Base-by-base conservation (phyloP, 1,139 yeast genomes). In the Arxiozyma slooffiae region DNA sequence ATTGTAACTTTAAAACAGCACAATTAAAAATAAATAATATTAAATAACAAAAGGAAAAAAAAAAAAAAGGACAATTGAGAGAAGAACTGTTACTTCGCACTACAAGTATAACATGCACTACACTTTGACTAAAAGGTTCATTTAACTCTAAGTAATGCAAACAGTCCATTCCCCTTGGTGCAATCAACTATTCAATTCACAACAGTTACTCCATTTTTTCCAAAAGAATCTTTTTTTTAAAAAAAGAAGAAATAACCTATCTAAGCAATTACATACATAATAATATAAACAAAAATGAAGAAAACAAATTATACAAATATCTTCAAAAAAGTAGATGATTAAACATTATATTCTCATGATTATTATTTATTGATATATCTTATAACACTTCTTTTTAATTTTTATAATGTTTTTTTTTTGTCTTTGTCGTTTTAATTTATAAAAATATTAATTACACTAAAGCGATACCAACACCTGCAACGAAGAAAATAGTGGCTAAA, bases 401-500 rank as follows among this genome's bases (percentile, higher is more conserved):
- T 30, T 26, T 4, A 7, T 30, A 30, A 30, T 14, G 36, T 14
- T 11, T 30, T 11, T 30, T 30, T 11, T 30, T 11, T 30, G n/a
- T n/a, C 14, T 30, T 30, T 30, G 16, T 11, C n/a, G 14, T n/a
- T n/a, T n/a, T n/a, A 7, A 24, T 38, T 38, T 23, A 38, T 38
- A 44, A 23, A 30, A 30, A 30, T 30, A 30, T 30, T 14, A 6
- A 30, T 58, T 69, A 60, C 50, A 75, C 73, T 54, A 87, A 64
- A 62, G 86, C 95, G 47, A 79, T 64, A 60, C 79, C 72, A 58
- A 86, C 79, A 63, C 78, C 76, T 44, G 71, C 66, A 50, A 76
- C 69, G 41, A 85, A 69, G 73, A 85, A 85, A 74, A 95, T 82
- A 26, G 77, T 75, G 67, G 90, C 92, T 53, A 75, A 67, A 48